These are phyloP conservation scores for Dactylonectria estremocensis DNA, from an alignment of 2,329 filamentous ascomycete genomes.

Conservation along the genomic window DNA sequence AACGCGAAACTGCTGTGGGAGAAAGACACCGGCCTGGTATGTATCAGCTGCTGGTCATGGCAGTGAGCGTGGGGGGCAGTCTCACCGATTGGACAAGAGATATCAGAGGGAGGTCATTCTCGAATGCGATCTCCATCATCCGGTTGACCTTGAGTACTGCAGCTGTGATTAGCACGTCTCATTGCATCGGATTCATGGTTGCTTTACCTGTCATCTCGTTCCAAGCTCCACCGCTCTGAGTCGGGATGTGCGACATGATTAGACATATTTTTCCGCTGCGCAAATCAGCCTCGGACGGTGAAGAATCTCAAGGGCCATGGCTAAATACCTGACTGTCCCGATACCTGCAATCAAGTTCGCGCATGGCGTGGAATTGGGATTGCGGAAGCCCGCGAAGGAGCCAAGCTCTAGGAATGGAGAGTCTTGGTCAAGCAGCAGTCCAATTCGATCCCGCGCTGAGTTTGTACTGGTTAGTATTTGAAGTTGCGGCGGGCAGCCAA, in stretches of 20 bases:
- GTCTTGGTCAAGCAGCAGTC: conserved; percentile 55
- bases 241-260: conserved; percentile 59
- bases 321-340: conserved; percentile 41
- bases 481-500: not conserved
- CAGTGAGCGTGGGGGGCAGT: not conserved
- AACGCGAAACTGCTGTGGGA: conserved; percentile 61
- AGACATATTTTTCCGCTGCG: conserved; percentile 54
- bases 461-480: not conserved
- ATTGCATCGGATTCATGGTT: not conserved
- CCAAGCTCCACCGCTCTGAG: conserved; percentile 60
- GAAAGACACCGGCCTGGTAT: conserved; percentile 44
- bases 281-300: not conserved
- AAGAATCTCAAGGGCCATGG: not conserved
- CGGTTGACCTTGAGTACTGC: conserved; percentile 55
- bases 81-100: conserved; percentile 57
- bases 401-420: conserved; percentile 58
- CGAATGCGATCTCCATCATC: conserved; percentile 49
- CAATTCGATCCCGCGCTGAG: conserved; percentile 56
- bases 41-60: not conserved
- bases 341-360: conserved; percentile 58
- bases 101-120: conserved; percentile 58
- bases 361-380: conserved; percentile 53
- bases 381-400: conserved; percentile 54
- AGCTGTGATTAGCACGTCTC: not conserved
- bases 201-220: conserved; percentile 56